These are phyloP conservation scores for Tricholoma saponaceum DNA, from an alignment of 768 basidiomycete species.

Conservation along the genomic window DNA sequence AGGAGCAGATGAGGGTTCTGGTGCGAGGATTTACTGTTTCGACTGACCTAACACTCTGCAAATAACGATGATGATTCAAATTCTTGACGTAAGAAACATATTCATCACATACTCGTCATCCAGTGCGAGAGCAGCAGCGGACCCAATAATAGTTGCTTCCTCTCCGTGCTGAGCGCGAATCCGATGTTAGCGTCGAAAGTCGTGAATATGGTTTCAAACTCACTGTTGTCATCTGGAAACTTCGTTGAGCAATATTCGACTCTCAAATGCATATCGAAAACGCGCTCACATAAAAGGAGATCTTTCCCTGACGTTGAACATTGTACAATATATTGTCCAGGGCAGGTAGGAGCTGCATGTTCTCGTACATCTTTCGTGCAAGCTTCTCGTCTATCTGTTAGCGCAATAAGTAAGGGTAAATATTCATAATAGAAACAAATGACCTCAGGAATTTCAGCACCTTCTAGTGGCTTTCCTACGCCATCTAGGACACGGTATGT, in stretches of 20 bases:
- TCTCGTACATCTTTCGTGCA: slow-evolving; percentile 70
- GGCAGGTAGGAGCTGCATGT: slow-evolving; percentile 77
- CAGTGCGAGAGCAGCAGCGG: slow-evolving; percentile 76
- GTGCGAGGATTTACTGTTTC: neutral
- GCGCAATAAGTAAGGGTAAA: neutral
- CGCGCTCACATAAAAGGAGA: slow-evolving; percentile 76
- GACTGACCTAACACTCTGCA: slow-evolving; percentile 67
- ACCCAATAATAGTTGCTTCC: slow-evolving; percentile 86
- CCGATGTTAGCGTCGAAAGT: slow-evolving; percentile 1
- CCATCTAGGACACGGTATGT: slow-evolving; percentile 87
- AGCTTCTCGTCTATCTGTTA: slow-evolving; percentile 62
- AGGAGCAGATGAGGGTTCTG: slow-evolving; percentile 1
- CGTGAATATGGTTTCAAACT: slow-evolving; percentile 4
- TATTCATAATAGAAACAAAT: slow-evolving; percentile 9
- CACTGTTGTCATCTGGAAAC: slow-evolving; percentile 70
- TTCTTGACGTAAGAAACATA: neutral
- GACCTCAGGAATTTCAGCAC: slow-evolving; percentile 75
- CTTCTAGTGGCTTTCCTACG: slow-evolving; percentile 66
- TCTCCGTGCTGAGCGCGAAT: slow-evolving; percentile 71
- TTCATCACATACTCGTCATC: slow-evolving; percentile 73
- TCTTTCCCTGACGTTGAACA: slow-evolving; percentile 90
- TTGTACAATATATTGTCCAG: slow-evolving; percentile 89
- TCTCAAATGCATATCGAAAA: neutral
- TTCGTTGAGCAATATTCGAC: neutral
- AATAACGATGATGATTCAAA: neutral